phyloP scores from a whole-genome alignment of 2,329 filamentous ascomycete genomes.

The Macrophomina phaseolina region DNA sequence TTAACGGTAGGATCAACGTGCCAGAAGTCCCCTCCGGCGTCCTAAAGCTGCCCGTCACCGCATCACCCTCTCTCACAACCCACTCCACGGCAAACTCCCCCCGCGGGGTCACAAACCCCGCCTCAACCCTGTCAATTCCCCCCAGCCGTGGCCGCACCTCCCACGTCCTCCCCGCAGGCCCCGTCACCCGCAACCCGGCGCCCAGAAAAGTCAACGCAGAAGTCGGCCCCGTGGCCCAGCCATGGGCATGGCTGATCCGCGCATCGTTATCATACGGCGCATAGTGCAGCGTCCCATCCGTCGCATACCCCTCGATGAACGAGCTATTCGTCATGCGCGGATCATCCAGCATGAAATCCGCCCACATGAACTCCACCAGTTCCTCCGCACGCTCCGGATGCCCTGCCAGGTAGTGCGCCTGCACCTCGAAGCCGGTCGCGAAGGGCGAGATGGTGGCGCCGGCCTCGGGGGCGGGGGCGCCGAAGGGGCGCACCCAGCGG shows the following conservation, averaged over 20 bases:
- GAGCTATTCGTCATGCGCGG: slow-evolving; percentile 64
- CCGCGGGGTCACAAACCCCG: slow-evolving; percentile 52
- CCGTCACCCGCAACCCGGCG: slow-evolving; percentile 51
- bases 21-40: not conserved
- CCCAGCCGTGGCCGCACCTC: slow-evolving; percentile 51
- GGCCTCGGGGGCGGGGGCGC: slow-evolving; percentile 59
- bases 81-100: slow-evolving; percentile 38
- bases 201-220: slow-evolving; percentile 47
- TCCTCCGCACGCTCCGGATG: slow-evolving; percentile 59
- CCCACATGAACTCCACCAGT: slow-evolving; percentile 63
- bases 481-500: slow-evolving; percentile 61
- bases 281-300: slow-evolving; percentile 58
- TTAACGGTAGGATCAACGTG: slow-evolving; percentile 32
- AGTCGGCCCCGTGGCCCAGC: slow-evolving; percentile 47
- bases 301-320: slow-evolving; percentile 64
- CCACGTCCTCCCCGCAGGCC: slow-evolving; percentile 51
- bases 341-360: slow-evolving; percentile 64
- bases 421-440: slow-evolving; percentile 65
- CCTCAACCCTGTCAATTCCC: slow-evolving; percentile 50
- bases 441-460: slow-evolving; percentile 64
- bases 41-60: not conserved
- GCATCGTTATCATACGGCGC: slow-evolving; percentile 40
- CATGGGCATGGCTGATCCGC: slow-evolving; percentile 43
- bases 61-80: slow-evolving; percentile 11
- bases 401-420: slow-evolving; percentile 59